phyloP scores from a whole-genome alignment of 2,329 filamentous ascomycete genomes.

The Lachnellula arida region DNA sequence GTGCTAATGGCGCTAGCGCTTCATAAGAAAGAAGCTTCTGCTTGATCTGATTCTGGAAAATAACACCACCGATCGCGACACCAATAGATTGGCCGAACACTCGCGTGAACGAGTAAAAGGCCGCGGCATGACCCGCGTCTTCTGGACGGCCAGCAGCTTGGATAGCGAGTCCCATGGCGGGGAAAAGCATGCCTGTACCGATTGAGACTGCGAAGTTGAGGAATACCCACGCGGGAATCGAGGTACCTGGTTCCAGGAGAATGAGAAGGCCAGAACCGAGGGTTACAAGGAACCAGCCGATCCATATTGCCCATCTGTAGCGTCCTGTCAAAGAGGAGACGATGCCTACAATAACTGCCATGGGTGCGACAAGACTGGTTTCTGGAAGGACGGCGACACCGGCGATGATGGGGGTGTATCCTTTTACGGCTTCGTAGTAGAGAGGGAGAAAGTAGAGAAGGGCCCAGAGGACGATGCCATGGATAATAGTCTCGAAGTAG shows the following conservation, averaged over 20 bases:
- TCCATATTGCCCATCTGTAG: conserved; percentile 52
- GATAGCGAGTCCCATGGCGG: conserved; percentile 57
- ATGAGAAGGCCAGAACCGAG: conserved; percentile 53
- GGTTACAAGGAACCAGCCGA: conserved; percentile 56
- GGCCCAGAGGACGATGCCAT: conserved; percentile 52
- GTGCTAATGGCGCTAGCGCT: conserved; percentile 20
- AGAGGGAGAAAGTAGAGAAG: conserved; percentile 52
- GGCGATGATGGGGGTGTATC: conserved; percentile 47
- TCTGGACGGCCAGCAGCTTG: conserved; percentile 55
- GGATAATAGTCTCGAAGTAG: conserved; percentile 50
- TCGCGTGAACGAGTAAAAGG: conserved; percentile 63
- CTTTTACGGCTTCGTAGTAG: conserved; percentile 48
- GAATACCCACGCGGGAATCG: conserved; percentile 52
- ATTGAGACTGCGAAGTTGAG: conserved; percentile 56
- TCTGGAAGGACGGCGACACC: conserved; percentile 55
- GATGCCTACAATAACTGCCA: conserved; percentile 51
- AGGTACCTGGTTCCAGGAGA: conserved; percentile 45
- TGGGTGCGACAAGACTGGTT: conserved; percentile 59
- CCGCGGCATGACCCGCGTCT: conserved; percentile 56
- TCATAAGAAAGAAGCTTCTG: conserved; percentile 24
- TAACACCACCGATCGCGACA: conserved; percentile 61
- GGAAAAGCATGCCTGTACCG: conserved; percentile 61
- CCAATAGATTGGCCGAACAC: conserved; percentile 61
- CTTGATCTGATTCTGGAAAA: conserved; percentile 59
- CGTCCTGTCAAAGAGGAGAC: conserved; percentile 49